Evolutionary conservation across 495 filamentous ascomycete species (phyloP).

Genomic region (Polyplosphaeria fusca): DNA sequence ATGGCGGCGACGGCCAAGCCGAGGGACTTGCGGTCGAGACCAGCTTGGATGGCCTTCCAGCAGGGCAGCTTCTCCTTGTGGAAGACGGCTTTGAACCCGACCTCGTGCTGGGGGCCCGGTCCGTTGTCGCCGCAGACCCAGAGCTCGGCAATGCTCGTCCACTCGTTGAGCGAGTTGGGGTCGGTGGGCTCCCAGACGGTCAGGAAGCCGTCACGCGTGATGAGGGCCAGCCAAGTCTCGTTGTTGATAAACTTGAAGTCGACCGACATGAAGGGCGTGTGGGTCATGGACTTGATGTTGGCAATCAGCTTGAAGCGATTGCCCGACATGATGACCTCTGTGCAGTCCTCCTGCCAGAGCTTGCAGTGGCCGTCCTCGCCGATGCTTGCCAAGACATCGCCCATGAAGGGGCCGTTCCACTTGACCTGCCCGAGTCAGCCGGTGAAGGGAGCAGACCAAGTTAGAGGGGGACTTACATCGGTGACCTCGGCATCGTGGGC

Average conservation of each 20-base stretch:
- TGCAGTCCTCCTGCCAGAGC: conserved; percentile 84
- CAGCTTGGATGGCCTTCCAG: conserved; percentile 70
- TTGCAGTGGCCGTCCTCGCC: conserved; percentile 84
- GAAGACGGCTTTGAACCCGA: conserved; percentile 78
- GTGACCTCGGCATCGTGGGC: conserved; percentile 89
- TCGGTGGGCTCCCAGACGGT: conserved; percentile 82
- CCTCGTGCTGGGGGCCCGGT: conserved; percentile 69
- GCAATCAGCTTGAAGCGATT: conserved; percentile 71
- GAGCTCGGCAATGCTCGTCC: conserved; percentile 68
- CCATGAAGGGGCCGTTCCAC: conserved; percentile 68
- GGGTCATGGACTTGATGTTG: conserved; percentile 54
- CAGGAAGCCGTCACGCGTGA: conserved; percentile 75
- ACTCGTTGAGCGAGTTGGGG: conserved; percentile 75
- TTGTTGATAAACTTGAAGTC: conserved; percentile 71
- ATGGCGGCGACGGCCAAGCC: conserved; percentile 80
- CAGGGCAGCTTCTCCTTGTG: conserved; percentile 78
- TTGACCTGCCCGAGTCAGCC: conserved; percentile 56
- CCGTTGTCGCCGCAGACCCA: conserved; percentile 55
- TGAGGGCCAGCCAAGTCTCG: conserved; percentile 75
- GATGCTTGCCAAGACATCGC: conserved; percentile 64
- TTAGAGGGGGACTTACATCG: conserved; percentile 58
- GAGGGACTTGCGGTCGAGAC: conserved; percentile 68
- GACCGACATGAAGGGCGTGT: conserved; percentile 70
- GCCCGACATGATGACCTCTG: conserved; percentile 64
- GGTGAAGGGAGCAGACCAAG: conserved; percentile 2